Evolutionary conservation across 257 asterid genomes (phyloP), one percentile per base, ranked within the genome.

Genomic region (Gynochthodes officinalis): DNA sequence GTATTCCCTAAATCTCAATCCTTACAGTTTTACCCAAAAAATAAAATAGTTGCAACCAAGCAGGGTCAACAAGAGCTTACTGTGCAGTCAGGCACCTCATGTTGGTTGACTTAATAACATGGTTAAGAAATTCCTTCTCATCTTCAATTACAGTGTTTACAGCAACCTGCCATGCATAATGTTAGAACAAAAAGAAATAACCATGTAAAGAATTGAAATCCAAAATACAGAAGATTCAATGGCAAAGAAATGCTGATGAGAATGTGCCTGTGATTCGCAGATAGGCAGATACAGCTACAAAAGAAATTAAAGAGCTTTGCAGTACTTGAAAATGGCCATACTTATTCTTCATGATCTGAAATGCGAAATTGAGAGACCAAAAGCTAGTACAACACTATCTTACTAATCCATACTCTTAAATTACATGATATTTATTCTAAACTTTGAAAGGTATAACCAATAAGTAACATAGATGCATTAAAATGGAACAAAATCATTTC

Each of bases 111-210:
- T 82, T 90, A 75, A 95, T 88, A 44, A 95, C 92, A 78, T 95
- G 99, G 62, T 90, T 96, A 12, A 95, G 98, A 63, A 95, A 95
- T 76, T 90, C 98, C 82, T 92, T 95, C 80, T 92, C 99, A 69
- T 73, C 88, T 73, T 92, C 85, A 71, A 95, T 92, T 49, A 89
- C 83, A 28, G 99, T 95, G 82, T 95, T 95, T 30, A 95, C 94
- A 67, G 99, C 99, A 81, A 95, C 99, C 99, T 95, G 90, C 70
- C 79, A 77, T 40, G 68, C 48, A 61, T 63, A 74, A 44, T 14
- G 43, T 42, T 49, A 72, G 69, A 19, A 44, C 62, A 46, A 27
- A 11, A 8, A 28, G 16, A 52, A 43, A 37, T 23, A 50, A 63
- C 28, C 7, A 23, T 6, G 50, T 15, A 63, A 49, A 32, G 37